Base-by-base conservation (phyloP, 2,329 filamentous ascomycete genomes). In the Colletotrichum theobromicola region DNA sequence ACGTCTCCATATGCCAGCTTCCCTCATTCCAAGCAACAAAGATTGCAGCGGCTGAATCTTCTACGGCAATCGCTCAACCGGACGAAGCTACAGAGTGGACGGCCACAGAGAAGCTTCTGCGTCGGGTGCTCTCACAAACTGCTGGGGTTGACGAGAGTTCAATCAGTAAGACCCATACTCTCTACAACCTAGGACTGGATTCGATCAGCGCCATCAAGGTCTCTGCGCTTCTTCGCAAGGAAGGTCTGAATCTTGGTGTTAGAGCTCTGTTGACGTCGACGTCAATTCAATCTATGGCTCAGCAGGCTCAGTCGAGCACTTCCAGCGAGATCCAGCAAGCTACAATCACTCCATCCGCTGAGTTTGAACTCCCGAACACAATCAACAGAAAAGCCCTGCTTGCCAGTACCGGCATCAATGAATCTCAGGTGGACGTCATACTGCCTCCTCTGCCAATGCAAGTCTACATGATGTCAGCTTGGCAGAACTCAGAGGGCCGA, bases 161-260 rank as follows among this genome's bases (percentile, higher is more conserved):
- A 86, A 0, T 86, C 90, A 2, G 94, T 98, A 88, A 87, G 70
- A 85, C 87, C 1, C 90, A 92, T 65, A 94, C 90, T 0, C 90
- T 98, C 15, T 98, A 97, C 82, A 93, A 97, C 76, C 88, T 98
- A 2, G 96, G 96, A 0, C 90, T 98, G 2, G 96, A 98, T 81
- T 98, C 96, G 0, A 98, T 98, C 82, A 96, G 93, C 76, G 93
- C 95, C 2, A 97, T 98, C 85, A 97, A 97, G 79, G 92, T 95
- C 5, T 91, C 92, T 10, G 90, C 93, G 0, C 86, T 95, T 9
- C 85, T 98, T 5, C 92, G 91, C 55, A 93, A 90, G 77, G 84
- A 88, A 55, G 90, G 88, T 0, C 83, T 98, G 9, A 83, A 85
- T 15, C 82, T 98, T 1, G 88, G 89, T 37, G 93, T 96, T 4